These are phyloP conservation scores for Fusarium penzigii DNA, from an alignment of 2,329 filamentous ascomycete species.

Conservation along the genomic window DNA sequence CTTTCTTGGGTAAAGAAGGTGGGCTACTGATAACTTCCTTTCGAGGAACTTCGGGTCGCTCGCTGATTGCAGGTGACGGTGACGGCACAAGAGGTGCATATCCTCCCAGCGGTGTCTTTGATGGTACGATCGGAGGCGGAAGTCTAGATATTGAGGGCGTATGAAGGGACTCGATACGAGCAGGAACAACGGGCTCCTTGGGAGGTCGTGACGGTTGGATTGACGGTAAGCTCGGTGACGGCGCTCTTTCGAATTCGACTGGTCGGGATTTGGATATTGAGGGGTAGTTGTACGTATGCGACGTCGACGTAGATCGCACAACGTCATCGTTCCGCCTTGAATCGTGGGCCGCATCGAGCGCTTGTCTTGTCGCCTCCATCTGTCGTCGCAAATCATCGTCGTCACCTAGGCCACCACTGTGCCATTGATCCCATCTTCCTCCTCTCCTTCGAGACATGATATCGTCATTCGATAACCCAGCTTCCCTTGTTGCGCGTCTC, in stretches of 20 bases:
- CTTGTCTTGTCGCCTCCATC: constrained; percentile 54
- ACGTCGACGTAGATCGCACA: constrained; percentile 29
- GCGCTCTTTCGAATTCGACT: constrained; percentile 43
- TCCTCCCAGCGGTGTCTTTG: constrained; percentile 30
- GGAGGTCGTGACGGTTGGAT: constrained; percentile 38
- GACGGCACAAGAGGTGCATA: constrained; percentile 24
- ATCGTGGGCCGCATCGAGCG: constrained; percentile 42
- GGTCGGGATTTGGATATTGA: constrained; percentile 54
- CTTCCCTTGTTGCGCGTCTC: constrained; percentile 57
- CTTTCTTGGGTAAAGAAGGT: constrained; percentile 44
- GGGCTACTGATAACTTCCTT: constrained; percentile 28
- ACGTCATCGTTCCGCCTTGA: constrained; percentile 22
- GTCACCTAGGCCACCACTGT: constrained; percentile 28
- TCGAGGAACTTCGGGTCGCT: constrained; percentile 30
- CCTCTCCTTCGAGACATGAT: constrained; percentile 54
- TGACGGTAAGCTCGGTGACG: constrained; percentile 12
- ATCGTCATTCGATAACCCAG: constrained; percentile 58
- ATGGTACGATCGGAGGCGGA: constrained; percentile 28
- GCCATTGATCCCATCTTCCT: constrained; percentile 47
- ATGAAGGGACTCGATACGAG: constrained; percentile 26
- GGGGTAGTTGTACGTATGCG: constrained; percentile 54
- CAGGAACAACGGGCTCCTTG: constrained; percentile 25
- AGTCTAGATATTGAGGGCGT: constrained; percentile 3
- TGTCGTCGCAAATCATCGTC: constrained; percentile 50
- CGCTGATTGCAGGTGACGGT: constrained; percentile 5